Evolutionary conservation across 2,329 filamentous ascomycete genomes (phyloP).

Genomic region (Pestalotiopsis sp.): DNA sequence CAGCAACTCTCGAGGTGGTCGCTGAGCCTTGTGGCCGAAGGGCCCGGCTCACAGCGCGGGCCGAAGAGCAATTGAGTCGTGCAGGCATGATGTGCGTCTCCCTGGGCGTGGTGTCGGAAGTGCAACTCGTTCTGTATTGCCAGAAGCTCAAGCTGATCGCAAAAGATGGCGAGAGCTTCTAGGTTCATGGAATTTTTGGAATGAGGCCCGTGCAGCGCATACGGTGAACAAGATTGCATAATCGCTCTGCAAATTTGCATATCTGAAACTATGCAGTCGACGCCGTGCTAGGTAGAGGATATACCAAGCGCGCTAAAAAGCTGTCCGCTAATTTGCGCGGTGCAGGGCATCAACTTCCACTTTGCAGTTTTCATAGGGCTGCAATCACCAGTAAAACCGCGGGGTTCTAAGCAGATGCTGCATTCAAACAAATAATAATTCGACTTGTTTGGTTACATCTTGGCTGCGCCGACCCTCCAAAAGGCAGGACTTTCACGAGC

Average conservation of each 20-base stretch:
- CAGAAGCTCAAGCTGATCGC: not conserved
- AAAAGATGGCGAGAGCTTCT: slow-evolving; percentile 1
- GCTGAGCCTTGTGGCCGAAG: slow-evolving; percentile 4
- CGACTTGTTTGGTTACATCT: not conserved
- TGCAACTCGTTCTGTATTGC: not conserved
- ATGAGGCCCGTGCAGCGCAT: not conserved
- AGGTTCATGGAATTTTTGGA: slow-evolving; percentile 3
- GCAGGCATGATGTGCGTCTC: slow-evolving; percentile 13
- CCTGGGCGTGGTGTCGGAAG: not conserved
- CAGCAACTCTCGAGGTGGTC: slow-evolving; percentile 7
- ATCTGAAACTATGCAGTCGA: not conserved
- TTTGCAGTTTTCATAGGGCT: slow-evolving; percentile 5
- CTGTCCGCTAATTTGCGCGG: not conserved
- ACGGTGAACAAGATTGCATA: not conserved
- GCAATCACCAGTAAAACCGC: slow-evolving; percentile 6
- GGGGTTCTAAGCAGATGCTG: slow-evolving; percentile 1
- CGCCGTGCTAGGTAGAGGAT: too few species aligned
- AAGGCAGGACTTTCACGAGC: not conserved
- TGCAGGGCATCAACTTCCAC: slow-evolving; percentile 3
- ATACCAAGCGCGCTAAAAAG: too few species aligned
- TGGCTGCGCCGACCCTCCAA: not conserved
- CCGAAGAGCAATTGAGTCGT: slow-evolving; percentile 15
- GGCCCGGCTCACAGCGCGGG: slow-evolving; percentile 9
- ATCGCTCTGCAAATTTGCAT: not conserved
- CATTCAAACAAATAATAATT: not conserved